phyloP scores from a whole-genome alignment of 345 rosid genomes.

The Boechera divaricarpa region DNA sequence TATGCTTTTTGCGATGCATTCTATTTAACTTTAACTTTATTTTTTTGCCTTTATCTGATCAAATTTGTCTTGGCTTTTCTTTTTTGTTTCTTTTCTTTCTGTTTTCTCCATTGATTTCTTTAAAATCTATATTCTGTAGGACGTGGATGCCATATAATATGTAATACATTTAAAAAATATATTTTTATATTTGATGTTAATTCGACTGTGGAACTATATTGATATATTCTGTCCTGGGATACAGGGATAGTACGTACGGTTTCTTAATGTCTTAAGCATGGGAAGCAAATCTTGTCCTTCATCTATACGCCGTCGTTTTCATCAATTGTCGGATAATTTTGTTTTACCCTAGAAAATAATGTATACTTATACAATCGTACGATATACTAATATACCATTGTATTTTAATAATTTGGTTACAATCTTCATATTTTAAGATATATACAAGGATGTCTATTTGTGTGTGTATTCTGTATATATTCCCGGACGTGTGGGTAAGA shows the following conservation, averaged over 20 bases:
- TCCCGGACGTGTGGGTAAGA: constrained; percentile 28
- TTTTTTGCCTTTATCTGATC: constrained; percentile 46
- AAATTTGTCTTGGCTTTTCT: constrained; percentile 48
- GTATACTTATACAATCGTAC: background rate
- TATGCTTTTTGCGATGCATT: constrained; percentile 40
- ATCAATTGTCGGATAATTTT: background rate
- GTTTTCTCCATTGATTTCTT: background rate
- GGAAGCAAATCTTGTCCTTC: constrained; percentile 42
- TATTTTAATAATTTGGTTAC: background rate
- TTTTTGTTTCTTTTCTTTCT: constrained; percentile 50
- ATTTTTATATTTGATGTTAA: background rate
- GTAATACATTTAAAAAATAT: background rate
- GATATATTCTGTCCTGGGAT: constrained; percentile 1
- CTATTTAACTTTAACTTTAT: constrained; percentile 38
- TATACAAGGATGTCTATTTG: background rate
- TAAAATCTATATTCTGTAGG: background rate
- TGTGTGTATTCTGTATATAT: background rate
- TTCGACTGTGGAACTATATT: constrained; percentile 11
- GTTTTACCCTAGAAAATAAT: background rate
- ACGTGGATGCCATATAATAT: constrained; percentile 9
- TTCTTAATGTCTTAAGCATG: constrained; percentile 40
- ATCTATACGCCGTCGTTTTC: constrained; percentile 28
- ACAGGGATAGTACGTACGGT: constrained; percentile 20
- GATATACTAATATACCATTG: background rate
- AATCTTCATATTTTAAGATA: background rate